phyloP scores from a whole-genome alignment of 257 asterid species.

The Ophiorrhiza pumila region DNA sequence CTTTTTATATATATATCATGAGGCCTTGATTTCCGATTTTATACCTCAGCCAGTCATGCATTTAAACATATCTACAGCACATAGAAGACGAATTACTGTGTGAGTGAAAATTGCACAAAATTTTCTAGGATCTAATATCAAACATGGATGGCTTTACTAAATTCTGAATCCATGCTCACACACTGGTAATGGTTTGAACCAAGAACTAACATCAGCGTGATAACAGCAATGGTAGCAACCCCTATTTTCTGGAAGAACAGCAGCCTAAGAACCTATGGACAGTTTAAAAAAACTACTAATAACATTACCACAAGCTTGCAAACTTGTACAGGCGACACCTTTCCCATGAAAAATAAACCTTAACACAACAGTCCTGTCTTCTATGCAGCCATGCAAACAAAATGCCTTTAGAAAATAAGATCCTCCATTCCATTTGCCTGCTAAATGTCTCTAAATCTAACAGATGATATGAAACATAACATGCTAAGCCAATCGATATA shows the following conservation, averaged over 20 bases:
- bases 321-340: not conserved
- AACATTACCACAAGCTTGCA: too few relatives aligned
- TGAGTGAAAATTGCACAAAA: not conserved
- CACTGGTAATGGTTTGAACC: not conserved
- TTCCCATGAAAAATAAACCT: not conserved
- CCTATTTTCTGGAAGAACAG: too few relatives aligned
- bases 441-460: not conserved
- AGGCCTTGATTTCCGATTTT: too few relatives aligned
- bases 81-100: too few relatives aligned
- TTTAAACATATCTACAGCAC: too few relatives aligned
- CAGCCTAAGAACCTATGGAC: too few relatives aligned
- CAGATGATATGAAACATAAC: not conserved
- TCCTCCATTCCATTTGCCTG: not conserved
- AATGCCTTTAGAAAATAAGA: too few relatives aligned
- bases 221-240: too few relatives aligned
- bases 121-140: not conserved
- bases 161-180: not conserved
- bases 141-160: not conserved
- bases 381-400: not conserved
- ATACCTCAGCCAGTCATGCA: too few relatives aligned
- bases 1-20: too few relatives aligned
- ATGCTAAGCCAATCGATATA: not conserved
- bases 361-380: not conserved
- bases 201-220: not conserved
- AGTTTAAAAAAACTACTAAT: too few relatives aligned